Conservation (phyloP, 2,329 filamentous ascomycete genomes). For the Nothomitra cinnamomea region DNA sequence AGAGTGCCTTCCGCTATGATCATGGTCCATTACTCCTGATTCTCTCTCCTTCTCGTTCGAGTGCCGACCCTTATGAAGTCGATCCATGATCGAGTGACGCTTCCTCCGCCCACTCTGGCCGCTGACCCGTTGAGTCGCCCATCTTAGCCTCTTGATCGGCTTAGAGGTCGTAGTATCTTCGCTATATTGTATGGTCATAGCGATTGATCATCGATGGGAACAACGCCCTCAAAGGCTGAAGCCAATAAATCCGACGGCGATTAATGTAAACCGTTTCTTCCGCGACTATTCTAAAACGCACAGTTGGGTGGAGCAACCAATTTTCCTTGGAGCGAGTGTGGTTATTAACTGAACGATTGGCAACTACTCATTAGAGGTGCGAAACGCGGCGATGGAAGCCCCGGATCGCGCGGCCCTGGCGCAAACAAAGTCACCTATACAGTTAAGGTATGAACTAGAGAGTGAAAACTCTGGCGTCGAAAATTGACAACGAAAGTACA, state of each 20-base stretch:
- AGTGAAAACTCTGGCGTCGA: neutral
- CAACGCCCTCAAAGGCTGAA: neutral
- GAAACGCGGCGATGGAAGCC: neutral
- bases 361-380: neutral
- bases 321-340: no score
- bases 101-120: slow-evolving; percentile 62
- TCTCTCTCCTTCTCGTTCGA: slow-evolving; percentile 51
- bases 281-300: no score
- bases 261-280: no score
- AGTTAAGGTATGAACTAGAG: neutral
- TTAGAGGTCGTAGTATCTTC: slow-evolving; percentile 23
- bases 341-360: no score
- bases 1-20: neutral
- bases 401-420: neutral
- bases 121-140: slow-evolving; percentile 83
- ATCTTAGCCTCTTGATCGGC: slow-evolving; percentile 67
- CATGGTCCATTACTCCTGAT: slow-evolving; percentile 20
- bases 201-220: neutral
- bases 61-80: slow-evolving; percentile 40
- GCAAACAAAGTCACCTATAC: neutral
- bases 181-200: slow-evolving; percentile 1
- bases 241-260: no score
- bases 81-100: slow-evolving; percentile 65
- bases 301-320: no score
- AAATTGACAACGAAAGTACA: neutral